Base-by-base conservation (phyloP, 192 early-diverging fungal genomes). In the Helicostylum pulchrum region DNA sequence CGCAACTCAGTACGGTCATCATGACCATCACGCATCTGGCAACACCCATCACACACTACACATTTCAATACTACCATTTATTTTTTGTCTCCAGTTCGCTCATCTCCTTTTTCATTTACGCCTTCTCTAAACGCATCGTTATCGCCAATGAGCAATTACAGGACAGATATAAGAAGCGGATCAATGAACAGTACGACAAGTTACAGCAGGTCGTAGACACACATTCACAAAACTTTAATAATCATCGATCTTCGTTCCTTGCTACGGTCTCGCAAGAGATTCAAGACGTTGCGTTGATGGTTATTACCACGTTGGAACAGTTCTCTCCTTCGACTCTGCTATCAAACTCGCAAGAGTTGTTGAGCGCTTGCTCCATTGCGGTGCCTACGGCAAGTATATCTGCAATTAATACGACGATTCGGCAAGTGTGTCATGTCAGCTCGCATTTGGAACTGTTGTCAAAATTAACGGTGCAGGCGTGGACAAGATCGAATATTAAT, bases 311-410 rank as follows among this genome's bases (percentile, higher is more conserved):
- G 7, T 49, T 85, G 10, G 74, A 80, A 26, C 80, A 83, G 47
- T 81, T 83, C 59, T 78, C 81, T 6, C 81, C 84, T 2, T 44
- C 61, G 0, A 62, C 62, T 49, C 61, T 83, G 7, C 63, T 85
- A 47, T 66, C 71, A 21, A 72, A 69, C 12, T 66, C 73, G 6
- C 72, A 78, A n/a, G 84, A 85, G 63, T 71, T 78, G 42, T 61
- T 85, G 15, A 76, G 72, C 23, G 81, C 84, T 17, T 85, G 84
- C 54, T 80, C 81, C 1, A 71, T 83, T 11, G 69, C 80, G 2
- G 71, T 83, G 7, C 84, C 84, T 7, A 83, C 77, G 12, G 70
- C 81, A 15, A 81, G 78, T 10, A 68, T 85, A 10, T 75, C 76
- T 8, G 84, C 81, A 3, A 72, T 85, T 15, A 65, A 81, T 21